Base-by-base conservation (phyloP, 768 basidiomycete genomes). In the Pleurotus cornucopiae region DNA sequence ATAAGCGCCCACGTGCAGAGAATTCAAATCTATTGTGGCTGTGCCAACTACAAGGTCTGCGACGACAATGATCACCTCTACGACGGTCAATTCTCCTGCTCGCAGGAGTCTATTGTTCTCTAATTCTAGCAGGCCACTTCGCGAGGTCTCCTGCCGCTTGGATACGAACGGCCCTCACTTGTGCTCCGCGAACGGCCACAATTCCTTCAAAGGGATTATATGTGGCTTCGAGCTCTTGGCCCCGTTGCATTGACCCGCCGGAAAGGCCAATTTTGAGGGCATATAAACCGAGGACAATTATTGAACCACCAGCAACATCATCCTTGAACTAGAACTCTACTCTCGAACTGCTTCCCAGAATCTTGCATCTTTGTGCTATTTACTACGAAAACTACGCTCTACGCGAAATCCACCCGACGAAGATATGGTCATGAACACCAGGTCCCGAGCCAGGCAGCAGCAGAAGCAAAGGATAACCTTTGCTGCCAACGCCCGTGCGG, bases 211-310 rank as follows among this genome's bases (percentile, higher is more conserved):
- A 53, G 41, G 20, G 51, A 18, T n/a, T 23, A 9, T 34, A 34
- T 39, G 51, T 53, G 51, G 51, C 51, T 20, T 49, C 26, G 25
- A 38, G 6, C 38, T 18, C 41, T 9, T 40, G 37, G 38, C 37
- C 51, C 25, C 46, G 6, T 53, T 40, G 51, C 51, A 53, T 53
- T 53, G 51, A 53, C 51, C 51, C 34, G 51, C 16, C 18, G 34
- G 38, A 53, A 40, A 53, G 39, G 16, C 21, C 13, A 16, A 26
- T 4, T n/a, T 16, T 34, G 18, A n/a, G 34, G 13, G 30, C 38
- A 49, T 49, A 30, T 34, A 49, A 49, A n/a, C 48, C 9, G 46
- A 18, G 5, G 20, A 13, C n/a, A 16, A 12, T 16, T 37, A 34
- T 34, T 49, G n/a, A 14, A 34, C 30, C 16, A 16, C 48, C 37